Evolutionary conservation across 208 protist genomes (phyloP), one percentile per base, ranked within the genome.

Genomic region (Crithidia mellificae): DNA sequence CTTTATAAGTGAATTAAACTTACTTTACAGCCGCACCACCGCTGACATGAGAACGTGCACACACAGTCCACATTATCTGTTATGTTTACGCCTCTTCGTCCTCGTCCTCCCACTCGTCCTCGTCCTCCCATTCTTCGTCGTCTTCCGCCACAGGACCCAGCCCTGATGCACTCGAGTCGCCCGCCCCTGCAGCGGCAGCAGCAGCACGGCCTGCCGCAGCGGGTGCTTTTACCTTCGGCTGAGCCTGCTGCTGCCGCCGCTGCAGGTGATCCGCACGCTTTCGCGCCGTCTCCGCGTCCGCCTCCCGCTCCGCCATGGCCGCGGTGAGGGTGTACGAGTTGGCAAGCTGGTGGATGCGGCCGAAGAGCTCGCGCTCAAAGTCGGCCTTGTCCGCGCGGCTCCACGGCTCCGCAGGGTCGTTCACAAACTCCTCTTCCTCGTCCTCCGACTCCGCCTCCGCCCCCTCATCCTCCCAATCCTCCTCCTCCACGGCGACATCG

Each of bases 321-420:
- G 51, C 80, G 5, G 77, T 85, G 25, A 90, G 72, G 34, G 70
- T 71, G 30, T 66, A 74, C 24, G 43, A 52, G 44, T 73, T 58
- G 7, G 78, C 74, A 25, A 85, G 65, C 6, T 77, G 67, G 39
- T 72, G 53, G 9, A 88, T 69, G 50, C 70, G 65, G 19, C 17
- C 50, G 14, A 80, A 68, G 17, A 88, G 54, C 44, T 83, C 65
- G 20, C 65, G 65, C 76, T 88, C 82, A 61, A 85, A 89, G 43
- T 63, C 68, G 8, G 53, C 65, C 58, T 88, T 84, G 19, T 87
- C 80, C 51, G 51, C 36, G 29, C 58, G 69, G 22, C 61, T 74
- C 81, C 81, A 87, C 49, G 47, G 68, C 51, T 52, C 63, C 12
- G 34, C 34, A 17, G n/a, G n/a, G 46, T 43, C 44, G 20, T 38